These are phyloP conservation scores for Nepenthes alata DNA, from an alignment of 179 eudicot genomes.

Conservation along the genomic window DNA sequence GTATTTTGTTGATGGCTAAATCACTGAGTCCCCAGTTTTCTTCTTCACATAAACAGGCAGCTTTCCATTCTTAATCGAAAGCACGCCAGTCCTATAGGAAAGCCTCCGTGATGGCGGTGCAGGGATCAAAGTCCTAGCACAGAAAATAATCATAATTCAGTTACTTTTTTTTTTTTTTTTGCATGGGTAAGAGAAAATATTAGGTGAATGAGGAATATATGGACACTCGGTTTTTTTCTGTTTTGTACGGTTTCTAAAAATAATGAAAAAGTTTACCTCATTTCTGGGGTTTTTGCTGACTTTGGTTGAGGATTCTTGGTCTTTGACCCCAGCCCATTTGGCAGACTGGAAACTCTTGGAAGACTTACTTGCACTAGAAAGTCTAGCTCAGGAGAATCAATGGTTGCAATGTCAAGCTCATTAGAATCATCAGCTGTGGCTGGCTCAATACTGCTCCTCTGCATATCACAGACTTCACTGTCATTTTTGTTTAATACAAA, in stretches of 20 bases:
- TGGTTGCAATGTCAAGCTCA: constrained; percentile 31
- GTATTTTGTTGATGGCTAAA: not conserved
- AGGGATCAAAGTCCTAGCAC: constrained; percentile 8
- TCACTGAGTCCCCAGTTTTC: not conserved
- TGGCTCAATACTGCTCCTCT: constrained; percentile 14
- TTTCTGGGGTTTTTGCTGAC: constrained; percentile 20
- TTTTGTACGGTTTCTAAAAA: no score
- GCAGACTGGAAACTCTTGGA: constrained; percentile 24
- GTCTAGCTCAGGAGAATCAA: constrained; percentile 31
- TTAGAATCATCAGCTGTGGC: constrained; percentile 21
- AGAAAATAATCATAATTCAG: not conserved
- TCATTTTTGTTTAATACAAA: constrained; percentile 7
- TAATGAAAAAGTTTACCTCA: constrained; percentile 15
- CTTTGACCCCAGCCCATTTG: constrained; percentile 21
- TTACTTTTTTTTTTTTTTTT: no score
- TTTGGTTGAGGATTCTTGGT: constrained; percentile 19
- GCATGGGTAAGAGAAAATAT: not conserved
- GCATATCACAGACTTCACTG: constrained; percentile 15
- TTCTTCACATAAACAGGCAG: not conserved
- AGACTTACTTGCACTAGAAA: constrained; percentile 6
- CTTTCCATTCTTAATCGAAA: constrained; percentile 3
- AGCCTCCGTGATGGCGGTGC: constrained; percentile 5
- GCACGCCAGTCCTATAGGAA: constrained; percentile 4
- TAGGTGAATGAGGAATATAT: not conserved
- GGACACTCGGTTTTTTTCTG: no score